A percentile compares a stretch with the other conserved stretches of the same genome.
Conservation (phyloP, 768 basidiomycete species). For the Suillus alpinus region DNA sequence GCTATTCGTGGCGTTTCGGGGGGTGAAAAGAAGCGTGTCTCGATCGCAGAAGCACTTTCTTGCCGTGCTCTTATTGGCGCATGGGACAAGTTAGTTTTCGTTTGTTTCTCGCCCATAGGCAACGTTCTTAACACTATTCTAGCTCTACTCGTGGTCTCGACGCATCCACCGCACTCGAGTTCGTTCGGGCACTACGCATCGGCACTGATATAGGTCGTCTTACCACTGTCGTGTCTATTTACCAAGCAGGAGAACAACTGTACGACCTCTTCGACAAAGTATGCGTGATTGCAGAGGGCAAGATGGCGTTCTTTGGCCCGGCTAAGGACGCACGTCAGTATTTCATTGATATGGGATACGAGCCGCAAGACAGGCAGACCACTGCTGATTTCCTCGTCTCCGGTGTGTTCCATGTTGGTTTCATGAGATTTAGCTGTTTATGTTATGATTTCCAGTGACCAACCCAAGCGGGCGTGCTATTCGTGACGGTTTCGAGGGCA, state of each 20-base stretch:
- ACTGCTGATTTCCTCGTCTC: conserved; percentile 76
- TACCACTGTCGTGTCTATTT: conserved; percentile 71
- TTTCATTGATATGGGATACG: conserved; percentile 74
- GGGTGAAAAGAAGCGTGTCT: conserved; percentile 77
- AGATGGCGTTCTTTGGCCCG: conserved; percentile 79
- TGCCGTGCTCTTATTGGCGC: conserved; percentile 77
- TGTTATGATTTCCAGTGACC: conserved; percentile 41
- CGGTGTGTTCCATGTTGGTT: conserved; percentile 34
- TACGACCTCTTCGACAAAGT: conserved; percentile 86
- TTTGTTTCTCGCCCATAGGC: neutral
- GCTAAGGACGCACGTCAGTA: conserved; percentile 71
- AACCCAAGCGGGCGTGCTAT: conserved; percentile 59
- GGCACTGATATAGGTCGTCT: conserved; percentile 82
- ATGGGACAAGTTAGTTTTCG: conserved; percentile 58
- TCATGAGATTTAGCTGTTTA: neutral
- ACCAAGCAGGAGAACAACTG: conserved; percentile 81
- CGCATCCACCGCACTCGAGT: conserved; percentile 87
- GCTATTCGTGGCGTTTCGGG: conserved; percentile 81
- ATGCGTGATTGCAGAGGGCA: conserved; percentile 76
- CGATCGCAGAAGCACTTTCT: conserved; percentile 86
- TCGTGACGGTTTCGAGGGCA: conserved; percentile 26
- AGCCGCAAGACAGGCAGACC: conserved; percentile 74
- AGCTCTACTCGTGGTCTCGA: conserved; percentile 72
- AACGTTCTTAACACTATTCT: neutral
- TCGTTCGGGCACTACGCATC: conserved; percentile 71